Base-by-base conservation (phyloP, 73 alveolate species). In the Stentor coeruleus region DNA sequence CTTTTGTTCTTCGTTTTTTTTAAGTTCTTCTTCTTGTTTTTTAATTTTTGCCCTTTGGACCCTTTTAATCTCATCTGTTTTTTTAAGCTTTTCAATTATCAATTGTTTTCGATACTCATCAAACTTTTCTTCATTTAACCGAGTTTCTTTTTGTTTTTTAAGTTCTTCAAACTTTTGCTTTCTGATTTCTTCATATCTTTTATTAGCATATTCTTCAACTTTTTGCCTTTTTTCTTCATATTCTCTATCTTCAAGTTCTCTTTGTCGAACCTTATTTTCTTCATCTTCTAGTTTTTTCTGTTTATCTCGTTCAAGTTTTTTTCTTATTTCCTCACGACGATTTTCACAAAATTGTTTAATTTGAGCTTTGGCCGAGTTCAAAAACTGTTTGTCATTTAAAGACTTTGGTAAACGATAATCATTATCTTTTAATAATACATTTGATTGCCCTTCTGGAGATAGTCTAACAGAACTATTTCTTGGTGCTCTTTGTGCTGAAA, bases 11-110 rank as follows among this genome's bases (percentile, higher is more conserved):
- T 66, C 79, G 1, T 26, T 20, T 31, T 31, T 66, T 66, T 33
- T 66, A 26, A 66, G 79, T 1, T 31, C 33, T 66, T 66, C 79
- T 66, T 66, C 79, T 31, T 20, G n/a, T 66, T 66, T 66, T 31
- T 66, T 66, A 28, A 66, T 14, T 66, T 66, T 66, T 14, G 37
- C 37, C 33, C 37, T 66, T 31, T 66, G 79, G n/a, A 66, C 11
- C 33, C 79, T 66, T 66, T 66, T 66, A 20, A 31, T 31, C 33
- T 66, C 79, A 28, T 75, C 83, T n/a, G n/a, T 75, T 75, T 75
- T 75, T 40, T 75, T 75, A 35, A 6, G 14, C 28, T 39, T 39
- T 75, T 75, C 59, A 38, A 40, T 39, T 6, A 75, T 39, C 20
- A 26, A 35, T 75, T 15, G 35, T 75, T 14, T 75, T 75, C 38